phyloP scores from a whole-genome alignment of 2,329 filamentous ascomycete species.

The Claviceps sp. region DNA sequence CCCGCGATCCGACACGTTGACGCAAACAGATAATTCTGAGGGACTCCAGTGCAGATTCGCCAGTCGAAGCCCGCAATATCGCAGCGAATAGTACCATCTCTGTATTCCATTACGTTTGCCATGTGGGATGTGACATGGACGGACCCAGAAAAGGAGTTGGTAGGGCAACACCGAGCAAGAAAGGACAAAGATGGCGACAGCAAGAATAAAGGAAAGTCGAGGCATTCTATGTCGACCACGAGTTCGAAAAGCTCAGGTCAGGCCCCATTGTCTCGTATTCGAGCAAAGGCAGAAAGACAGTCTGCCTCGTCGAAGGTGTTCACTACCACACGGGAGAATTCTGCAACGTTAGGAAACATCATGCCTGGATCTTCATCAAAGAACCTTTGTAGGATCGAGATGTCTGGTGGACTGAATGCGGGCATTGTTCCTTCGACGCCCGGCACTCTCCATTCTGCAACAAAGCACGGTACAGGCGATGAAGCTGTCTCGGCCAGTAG shows the following conservation, averaged over 20 bases:
- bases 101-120: conserved; percentile 3
- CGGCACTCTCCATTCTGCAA: background rate
- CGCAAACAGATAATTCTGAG: background rate
- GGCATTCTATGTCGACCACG: conserved; percentile 6
- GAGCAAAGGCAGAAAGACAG: conserved; percentile 10
- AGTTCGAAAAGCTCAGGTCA: conserved; percentile 4
- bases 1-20: conserved; percentile 3
- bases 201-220: conserved; percentile 2
- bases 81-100: background rate
- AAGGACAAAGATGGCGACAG: conserved; percentile 25
- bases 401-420: background rate
- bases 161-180: conserved; percentile 37
- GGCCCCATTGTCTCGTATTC: conserved; percentile 15
- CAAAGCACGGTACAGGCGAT: background rate
- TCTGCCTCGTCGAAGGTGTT: conserved; percentile 5
- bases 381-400: background rate
- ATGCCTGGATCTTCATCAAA: background rate
- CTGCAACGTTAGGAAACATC: background rate
- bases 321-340: background rate
- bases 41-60: background rate
- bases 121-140: conserved; percentile 51
- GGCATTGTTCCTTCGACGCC: background rate
- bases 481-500: background rate
- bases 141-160: conserved; percentile 37
- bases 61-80: background rate